A percentile compares a stretch with the other conserved stretches of the same genome.
These are phyloP conservation scores for Dothistroma pini DNA, from an alignment of 2,329 filamentous ascomycete species.

Conservation along the genomic window DNA sequence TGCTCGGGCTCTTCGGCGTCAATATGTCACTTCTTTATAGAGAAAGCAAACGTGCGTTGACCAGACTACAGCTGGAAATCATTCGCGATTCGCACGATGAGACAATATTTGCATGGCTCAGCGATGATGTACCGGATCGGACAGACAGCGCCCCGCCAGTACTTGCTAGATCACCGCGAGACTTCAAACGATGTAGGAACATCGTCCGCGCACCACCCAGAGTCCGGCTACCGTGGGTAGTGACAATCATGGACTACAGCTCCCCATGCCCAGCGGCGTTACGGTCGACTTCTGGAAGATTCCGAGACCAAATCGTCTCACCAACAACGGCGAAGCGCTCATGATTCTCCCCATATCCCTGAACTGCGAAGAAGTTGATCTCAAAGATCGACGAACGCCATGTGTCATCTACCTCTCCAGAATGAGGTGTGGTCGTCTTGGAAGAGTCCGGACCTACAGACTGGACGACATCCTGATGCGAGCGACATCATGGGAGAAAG, in stretches of 20 bases:
- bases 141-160: not conserved
- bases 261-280: not conserved
- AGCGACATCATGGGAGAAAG: not conserved
- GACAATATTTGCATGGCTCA: not conserved
- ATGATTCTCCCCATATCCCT: not conserved
- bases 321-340: not conserved
- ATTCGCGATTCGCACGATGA: not conserved
- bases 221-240: not conserved
- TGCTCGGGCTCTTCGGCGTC: slow-evolving; percentile 44
- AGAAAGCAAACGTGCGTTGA: not conserved
- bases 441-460: not conserved
- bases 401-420: not conserved
- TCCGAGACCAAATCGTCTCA: not conserved
- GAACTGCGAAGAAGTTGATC: not conserved
- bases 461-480: not conserved
- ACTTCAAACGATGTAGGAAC: not conserved
- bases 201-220: not conserved
- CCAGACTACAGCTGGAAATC: slow-evolving; percentile 3
- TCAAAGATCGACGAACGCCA: not conserved
- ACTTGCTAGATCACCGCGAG: not conserved
- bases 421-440: not conserved
- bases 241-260: not conserved
- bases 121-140: not conserved
- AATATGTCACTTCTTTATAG: slow-evolving; percentile 33
- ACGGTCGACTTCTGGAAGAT: not conserved